Percentiles rank a stretch among this genome's conserved stretches.
These are phyloP conservation scores for Phoma herbarum DNA, from an alignment of 2,329 filamentous ascomycete genomes.

Conservation along the genomic window DNA sequence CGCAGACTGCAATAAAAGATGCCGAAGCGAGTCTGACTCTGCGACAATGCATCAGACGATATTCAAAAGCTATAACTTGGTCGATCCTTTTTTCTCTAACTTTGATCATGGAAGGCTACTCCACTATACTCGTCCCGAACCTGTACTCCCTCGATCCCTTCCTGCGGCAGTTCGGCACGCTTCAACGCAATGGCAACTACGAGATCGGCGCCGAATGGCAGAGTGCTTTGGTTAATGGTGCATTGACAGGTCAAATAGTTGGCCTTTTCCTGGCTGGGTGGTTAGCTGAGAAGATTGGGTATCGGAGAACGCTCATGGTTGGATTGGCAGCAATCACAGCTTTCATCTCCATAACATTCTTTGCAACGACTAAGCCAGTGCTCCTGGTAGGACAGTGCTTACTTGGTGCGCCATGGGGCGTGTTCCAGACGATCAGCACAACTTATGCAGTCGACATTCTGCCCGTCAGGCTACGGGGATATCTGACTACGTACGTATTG, in stretches of 20 bases:
- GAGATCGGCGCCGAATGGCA: slow-evolving; percentile 55
- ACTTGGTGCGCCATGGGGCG: slow-evolving; percentile 51
- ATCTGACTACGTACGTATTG: slow-evolving; percentile 60
- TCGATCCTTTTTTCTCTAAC: slow-evolving; percentile 82
- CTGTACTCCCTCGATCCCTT: slow-evolving; percentile 64
- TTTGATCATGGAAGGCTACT: slow-evolving; percentile 88
- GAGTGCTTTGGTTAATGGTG: slow-evolving; percentile 53
- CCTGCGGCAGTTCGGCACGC: slow-evolving; percentile 46
- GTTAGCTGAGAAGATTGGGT: slow-evolving; percentile 52
- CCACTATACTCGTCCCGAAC: slow-evolving; percentile 79
- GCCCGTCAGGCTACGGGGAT: slow-evolving; percentile 69
- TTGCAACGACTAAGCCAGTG: slow-evolving; percentile 21
- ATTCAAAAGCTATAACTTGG: slow-evolving; percentile 86
- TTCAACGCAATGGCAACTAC: slow-evolving; percentile 31
- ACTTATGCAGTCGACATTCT: slow-evolving; percentile 65
- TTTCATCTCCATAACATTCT: slow-evolving; percentile 29
- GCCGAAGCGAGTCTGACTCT: slow-evolving; percentile 54
- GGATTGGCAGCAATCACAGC: slow-evolving; percentile 19
- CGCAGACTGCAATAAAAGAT: slow-evolving; percentile 1
- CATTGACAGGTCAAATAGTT: slow-evolving; percentile 50
- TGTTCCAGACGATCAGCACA: slow-evolving; percentile 53
- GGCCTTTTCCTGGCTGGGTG: slow-evolving; percentile 54
- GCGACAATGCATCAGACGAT: slow-evolving; percentile 75
- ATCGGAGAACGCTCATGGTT: slow-evolving; percentile 26
- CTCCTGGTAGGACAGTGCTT: slow-evolving; percentile 29